A percentile compares a stretch with the other conserved stretches of the same genome.
These are phyloP conservation scores for Osmanthus fragrans DNA, from an alignment of 257 asterid species.

Conservation along the genomic window DNA sequence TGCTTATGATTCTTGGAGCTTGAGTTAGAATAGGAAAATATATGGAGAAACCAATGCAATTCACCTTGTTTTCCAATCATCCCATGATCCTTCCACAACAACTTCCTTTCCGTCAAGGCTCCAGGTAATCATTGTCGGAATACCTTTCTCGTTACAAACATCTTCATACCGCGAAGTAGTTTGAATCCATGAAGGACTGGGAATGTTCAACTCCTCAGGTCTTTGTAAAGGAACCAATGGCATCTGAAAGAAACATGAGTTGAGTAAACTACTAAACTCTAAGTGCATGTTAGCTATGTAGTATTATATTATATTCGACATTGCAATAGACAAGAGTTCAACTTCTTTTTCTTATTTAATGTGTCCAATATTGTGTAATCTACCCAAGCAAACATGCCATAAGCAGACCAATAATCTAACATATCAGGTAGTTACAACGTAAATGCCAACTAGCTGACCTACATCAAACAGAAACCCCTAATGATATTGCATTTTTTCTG, in stretches of 20 bases:
- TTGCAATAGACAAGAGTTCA: not conserved
- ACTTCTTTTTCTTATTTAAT: not conserved
- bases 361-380: not conserved
- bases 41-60: not conserved
- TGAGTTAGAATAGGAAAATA: not conserved
- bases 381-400: not conserved
- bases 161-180: constrained; percentile 67
- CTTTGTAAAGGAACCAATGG: constrained; percentile 92
- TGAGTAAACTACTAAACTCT: not conserved
- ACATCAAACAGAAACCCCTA: not conserved
- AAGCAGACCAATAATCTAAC: not conserved
- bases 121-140: constrained; percentile 97
- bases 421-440: no score
- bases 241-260: constrained; percentile 50
- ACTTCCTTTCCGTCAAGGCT: constrained; percentile 82
- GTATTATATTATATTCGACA: not conserved
- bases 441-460: not conserved
- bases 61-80: constrained; percentile 92
- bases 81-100: constrained; percentile 97
- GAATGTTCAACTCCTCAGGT: constrained; percentile 78
- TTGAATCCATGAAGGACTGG: constrained; percentile 96
- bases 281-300: not conserved
- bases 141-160: constrained; percentile 55
- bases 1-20: not conserved
- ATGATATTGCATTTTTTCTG: not conserved